Conservation (phyloP, 129 eudicot species). For the Arctium lappa region DNA sequence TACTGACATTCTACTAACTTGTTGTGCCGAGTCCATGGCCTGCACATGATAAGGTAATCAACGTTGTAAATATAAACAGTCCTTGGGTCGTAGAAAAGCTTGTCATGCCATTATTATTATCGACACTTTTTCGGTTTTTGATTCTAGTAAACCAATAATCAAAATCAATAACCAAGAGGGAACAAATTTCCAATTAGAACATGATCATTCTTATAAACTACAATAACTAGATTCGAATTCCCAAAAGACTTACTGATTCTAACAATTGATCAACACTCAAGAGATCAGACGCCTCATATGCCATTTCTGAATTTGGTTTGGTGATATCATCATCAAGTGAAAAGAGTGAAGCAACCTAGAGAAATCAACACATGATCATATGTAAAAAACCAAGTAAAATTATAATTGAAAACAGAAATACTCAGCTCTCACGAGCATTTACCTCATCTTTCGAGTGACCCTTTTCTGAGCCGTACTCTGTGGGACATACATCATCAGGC, state of each 20-base stretch:
- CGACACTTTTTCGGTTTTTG: background rate
- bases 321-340: conserved; percentile 40
- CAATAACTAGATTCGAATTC: background rate
- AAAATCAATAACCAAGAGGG: background rate
- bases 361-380: background rate
- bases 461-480: conserved; percentile 38
- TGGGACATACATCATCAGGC: conserved; percentile 74
- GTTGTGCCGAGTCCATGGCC: conserved; percentile 64
- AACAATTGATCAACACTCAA: conserved; percentile 61
- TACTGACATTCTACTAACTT: conserved; percentile 49
- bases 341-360: conserved; percentile 49
- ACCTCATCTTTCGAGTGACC: conserved; percentile 41
- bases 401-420: background rate
- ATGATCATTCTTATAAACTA: too few relatives aligned
- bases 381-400: background rate
- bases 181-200: background rate
- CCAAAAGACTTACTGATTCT: conserved; percentile 53
- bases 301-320: conserved; percentile 38
- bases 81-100: background rate
- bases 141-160: background rate
- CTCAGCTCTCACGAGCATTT: background rate
- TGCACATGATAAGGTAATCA: conserved; percentile 22
- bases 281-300: conserved; percentile 37
- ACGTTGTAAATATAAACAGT: background rate
- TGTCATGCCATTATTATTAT: background rate